Percentiles rank a stretch among this genome's conserved stretches.
Evolutionary conservation across 495 filamentous ascomycete genomes (phyloP).

Genomic region (Talaromyces proteolyticus): DNA sequence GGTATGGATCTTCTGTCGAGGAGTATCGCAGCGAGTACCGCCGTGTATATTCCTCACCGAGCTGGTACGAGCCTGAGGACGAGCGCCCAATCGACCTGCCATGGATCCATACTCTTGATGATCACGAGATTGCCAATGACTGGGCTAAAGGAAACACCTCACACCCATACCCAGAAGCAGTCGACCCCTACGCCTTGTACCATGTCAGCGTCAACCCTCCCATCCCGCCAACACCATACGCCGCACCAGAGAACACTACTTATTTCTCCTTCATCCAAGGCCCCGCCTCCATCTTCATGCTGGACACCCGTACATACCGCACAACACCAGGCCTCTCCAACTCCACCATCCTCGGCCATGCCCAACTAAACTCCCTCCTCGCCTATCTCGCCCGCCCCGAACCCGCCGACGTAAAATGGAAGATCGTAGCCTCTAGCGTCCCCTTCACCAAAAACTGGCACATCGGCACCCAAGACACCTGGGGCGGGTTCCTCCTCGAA

Average conservation of each 20-base stretch:
- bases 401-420: constrained; percentile 79
- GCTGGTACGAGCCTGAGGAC: constrained; percentile 61
- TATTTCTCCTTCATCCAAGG: constrained; percentile 88
- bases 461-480: constrained; percentile 77
- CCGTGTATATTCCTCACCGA: constrained; percentile 86
- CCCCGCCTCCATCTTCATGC: constrained; percentile 87
- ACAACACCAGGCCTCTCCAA: constrained; percentile 50
- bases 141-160: constrained; percentile 69
- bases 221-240: constrained; percentile 28
- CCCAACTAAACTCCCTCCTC: constrained; percentile 75
- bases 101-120: constrained; percentile 94
- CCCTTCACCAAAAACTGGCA: constrained; percentile 98
- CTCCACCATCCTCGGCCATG: constrained; percentile 81
- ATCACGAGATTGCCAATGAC: constrained; percentile 94
- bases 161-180: constrained; percentile 64
- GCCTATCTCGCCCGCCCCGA: constrained; percentile 65
- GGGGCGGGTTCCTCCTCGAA: constrained; percentile 84
- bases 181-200: constrained; percentile 85
- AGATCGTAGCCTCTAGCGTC: constrained; percentile 79
- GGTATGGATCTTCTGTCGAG: constrained; percentile 62
- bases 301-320: constrained; percentile 88
- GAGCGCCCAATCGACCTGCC: constrained; percentile 54
- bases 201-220: constrained; percentile 83
- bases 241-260: constrained; percentile 49
- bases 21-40: constrained; percentile 89